phyloP scores from a whole-genome alignment of 2,329 filamentous ascomycete species.

The Furcasterigmium furcatum region DNA sequence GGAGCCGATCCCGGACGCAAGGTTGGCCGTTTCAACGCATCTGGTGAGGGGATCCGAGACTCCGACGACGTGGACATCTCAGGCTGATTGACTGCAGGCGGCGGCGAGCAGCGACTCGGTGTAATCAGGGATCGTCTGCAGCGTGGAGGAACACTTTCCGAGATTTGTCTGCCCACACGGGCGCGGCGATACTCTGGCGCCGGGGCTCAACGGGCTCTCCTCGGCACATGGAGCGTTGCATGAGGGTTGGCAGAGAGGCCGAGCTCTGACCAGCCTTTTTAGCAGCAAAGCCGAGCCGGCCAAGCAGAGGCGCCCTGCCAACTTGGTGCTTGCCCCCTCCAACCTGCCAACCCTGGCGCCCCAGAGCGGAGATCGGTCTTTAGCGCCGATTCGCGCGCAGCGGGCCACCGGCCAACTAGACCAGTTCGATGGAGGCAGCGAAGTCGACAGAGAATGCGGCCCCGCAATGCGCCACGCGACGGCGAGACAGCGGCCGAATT shows the following conservation, averaged over 20 bases:
- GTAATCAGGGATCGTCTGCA: background rate
- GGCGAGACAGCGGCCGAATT: constrained; percentile 15
- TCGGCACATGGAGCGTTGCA: too few relatives aligned
- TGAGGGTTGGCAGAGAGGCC: too few relatives aligned
- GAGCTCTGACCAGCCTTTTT: background rate
- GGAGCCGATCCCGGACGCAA: background rate
- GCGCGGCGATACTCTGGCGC: too few relatives aligned
- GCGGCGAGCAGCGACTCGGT: background rate
- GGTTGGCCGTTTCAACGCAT: background rate
- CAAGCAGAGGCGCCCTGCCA: too few relatives aligned
- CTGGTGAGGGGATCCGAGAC: background rate
- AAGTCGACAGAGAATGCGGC: background rate
- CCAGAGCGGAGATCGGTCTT: background rate
- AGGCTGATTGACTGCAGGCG: background rate
- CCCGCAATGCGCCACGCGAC: constrained; percentile 16
- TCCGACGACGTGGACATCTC: background rate
- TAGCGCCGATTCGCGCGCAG: background rate
- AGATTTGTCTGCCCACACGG: background rate
- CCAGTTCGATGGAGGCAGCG: background rate
- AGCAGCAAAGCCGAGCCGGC: too few relatives aligned
- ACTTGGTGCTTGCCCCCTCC: too few relatives aligned
- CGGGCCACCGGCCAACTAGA: background rate
- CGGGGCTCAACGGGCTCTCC: too few relatives aligned
- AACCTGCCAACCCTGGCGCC: background rate
- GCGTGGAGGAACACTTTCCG: background rate